Evolutionary conservation across 345 rosid genomes (phyloP), one percentile per base, ranked within the genome.

Genomic region (Limnanthes douglasii): DNA sequence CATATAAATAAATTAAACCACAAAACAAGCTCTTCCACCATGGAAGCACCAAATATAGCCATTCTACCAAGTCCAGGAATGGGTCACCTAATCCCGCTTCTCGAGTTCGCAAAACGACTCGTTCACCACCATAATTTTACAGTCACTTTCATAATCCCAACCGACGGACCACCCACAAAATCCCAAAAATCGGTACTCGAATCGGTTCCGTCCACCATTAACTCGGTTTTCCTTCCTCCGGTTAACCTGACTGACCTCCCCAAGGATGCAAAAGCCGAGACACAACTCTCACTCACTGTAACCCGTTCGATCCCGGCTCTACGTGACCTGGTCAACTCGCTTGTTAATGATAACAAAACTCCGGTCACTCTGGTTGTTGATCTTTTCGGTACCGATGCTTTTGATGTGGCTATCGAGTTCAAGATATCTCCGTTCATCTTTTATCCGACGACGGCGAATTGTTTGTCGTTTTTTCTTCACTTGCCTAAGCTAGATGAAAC

Each of bases 61-160:
- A 15, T 69, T 6, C 55, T 73, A 3, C 36, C 73, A 1, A 62
- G 65, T 27, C 76, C 70, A 4, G 73, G 81, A 16, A 37, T 69
- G 59, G 73, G 76, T 0, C 76, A 65, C 49, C 41, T 65, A 1
- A 73, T 60, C 47, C 76, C 81, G 0, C 18, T 65, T 24, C 43
- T 69, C 0, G 70, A 69, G 51, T 58, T 73, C 0, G 53, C 54
- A 14, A 52, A 45, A 9, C 47, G 59, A 27, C 39, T 65, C 11
- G 47, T 55, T 16, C 15, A 36, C 15, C 54, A 18, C 22, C 61
- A 59, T 42, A 19, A 24, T 44, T 20, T 59, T 37, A 23, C 39
- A 6, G 57, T 65, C 21, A 65, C 70, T 8, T 15, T 62, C 34
- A 30, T 60, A 7, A 13, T 60, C 13, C 53, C 66, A 4, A 21